These are phyloP conservation scores for Verticillium tricorpus DNA, from an alignment of 2,329 filamentous ascomycete species.

Conservation along the genomic window DNA sequence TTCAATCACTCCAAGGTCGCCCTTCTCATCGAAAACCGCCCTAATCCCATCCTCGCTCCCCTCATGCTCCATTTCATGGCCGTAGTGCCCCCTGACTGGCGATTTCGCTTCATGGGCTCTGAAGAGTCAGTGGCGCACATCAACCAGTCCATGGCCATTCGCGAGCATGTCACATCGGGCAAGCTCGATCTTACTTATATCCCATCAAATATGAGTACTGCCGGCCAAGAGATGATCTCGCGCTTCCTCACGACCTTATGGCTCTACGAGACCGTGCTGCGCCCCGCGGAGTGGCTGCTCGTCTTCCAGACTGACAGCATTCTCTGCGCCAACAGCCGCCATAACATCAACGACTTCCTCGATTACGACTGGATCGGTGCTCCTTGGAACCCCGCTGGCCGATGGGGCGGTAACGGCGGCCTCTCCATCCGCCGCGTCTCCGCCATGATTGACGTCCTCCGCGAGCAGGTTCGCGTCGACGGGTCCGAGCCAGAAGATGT, in stretches of 20 bases:
- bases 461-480: slow-evolving; percentile 38
- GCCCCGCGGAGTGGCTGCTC: slow-evolving; percentile 48
- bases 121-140: slow-evolving; percentile 36
- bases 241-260: slow-evolving; percentile 47
- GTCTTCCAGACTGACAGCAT: slow-evolving; percentile 53
- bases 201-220: slow-evolving; percentile 46
- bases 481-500: slow-evolving; percentile 49
- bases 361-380: slow-evolving; percentile 51
- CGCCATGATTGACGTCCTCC: slow-evolving; percentile 47
- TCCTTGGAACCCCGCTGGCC: slow-evolving; percentile 37
- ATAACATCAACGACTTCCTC: slow-evolving; percentile 43
- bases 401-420: slow-evolving; percentile 47
- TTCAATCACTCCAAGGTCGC: slow-evolving; percentile 50
- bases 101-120: slow-evolving; percentile 52
- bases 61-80: slow-evolving; percentile 52
- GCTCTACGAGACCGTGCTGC: slow-evolving; percentile 45
- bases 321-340: slow-evolving; percentile 46
- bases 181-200: slow-evolving; percentile 49
- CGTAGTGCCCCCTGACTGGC: slow-evolving; percentile 51
- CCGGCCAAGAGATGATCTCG: slow-evolving; percentile 46
- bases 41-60: slow-evolving; percentile 44
- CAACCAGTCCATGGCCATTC: slow-evolving; percentile 41
- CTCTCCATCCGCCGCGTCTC: slow-evolving; percentile 48
- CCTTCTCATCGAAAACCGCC: slow-evolving; percentile 49
- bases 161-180: slow-evolving; percentile 32